phyloP scores from a whole-genome alignment of 306 rosid species.

The Albizia julibrissin region DNA sequence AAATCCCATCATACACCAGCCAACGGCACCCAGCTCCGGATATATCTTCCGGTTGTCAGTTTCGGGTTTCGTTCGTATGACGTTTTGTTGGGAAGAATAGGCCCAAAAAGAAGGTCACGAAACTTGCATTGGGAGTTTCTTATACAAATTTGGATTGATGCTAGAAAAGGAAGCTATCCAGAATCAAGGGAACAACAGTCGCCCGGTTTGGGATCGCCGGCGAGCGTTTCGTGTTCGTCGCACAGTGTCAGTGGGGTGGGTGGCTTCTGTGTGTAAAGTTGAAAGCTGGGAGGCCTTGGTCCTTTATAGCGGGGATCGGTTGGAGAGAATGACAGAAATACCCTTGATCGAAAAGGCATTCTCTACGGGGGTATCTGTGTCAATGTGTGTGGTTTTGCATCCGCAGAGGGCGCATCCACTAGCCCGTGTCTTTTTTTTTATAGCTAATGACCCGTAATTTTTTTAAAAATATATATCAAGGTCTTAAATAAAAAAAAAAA shows the following conservation, averaged over 20 bases:
- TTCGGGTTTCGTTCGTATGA: conserved; percentile 13
- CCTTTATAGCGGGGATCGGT: conserved; percentile 40
- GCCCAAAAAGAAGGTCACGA: background rate
- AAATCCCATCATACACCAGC: conserved; percentile 87
- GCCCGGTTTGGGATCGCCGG: conserved; percentile 45
- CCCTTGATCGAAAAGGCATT: conserved; percentile 7
- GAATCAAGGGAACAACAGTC: background rate
- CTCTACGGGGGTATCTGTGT: background rate
- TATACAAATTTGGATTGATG: background rate
- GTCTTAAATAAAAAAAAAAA: too few species aligned
- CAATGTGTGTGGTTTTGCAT: background rate
- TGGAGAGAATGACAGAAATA: conserved; percentile 1
- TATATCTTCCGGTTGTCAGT: conserved; percentile 22
- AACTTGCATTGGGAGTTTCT: conserved; percentile 5
- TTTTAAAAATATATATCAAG: too few species aligned
- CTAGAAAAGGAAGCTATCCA: background rate
- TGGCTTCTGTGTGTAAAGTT: conserved; percentile 64
- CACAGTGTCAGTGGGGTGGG: conserved; percentile 28
- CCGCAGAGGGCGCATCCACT: background rate
- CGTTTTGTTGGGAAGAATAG: background rate
- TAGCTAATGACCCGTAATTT: too few species aligned
- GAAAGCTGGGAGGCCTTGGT: conserved; percentile 9
- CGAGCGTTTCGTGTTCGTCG: conserved; percentile 8
- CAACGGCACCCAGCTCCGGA: conserved; percentile 45
- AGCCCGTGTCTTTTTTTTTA: too few species aligned